Evolutionary conservation across 371 early-diverging fungal species (phyloP).

Genomic region (Cokeromyces recurvatus): DNA sequence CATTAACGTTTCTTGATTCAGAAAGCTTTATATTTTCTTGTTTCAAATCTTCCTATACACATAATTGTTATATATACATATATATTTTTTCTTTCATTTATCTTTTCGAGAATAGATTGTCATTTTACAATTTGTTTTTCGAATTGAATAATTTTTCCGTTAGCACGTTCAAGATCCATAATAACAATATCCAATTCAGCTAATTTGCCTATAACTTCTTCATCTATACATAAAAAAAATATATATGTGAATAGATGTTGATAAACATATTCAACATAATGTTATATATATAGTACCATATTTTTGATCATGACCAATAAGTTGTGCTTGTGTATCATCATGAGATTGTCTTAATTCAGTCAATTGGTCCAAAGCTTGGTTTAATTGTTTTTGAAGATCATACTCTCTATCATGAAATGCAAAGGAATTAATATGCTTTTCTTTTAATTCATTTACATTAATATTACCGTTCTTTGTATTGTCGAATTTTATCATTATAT

Average conservation of each 20-base stretch:
- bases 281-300: slow-evolving; percentile 41
- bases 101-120: neutral
- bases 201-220: slow-evolving; percentile 76
- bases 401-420: slow-evolving; percentile 57
- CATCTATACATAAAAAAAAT: slow-evolving; percentile 49
- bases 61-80: neutral
- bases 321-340: slow-evolving; percentile 72
- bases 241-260: too few relatives aligned
- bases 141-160: slow-evolving; percentile 63
- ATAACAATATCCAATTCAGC: slow-evolving; percentile 86
- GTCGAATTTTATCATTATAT: slow-evolving; percentile 70
- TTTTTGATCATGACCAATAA: slow-evolving; percentile 67
- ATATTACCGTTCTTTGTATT: slow-evolving; percentile 73
- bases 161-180: slow-evolving; percentile 81
- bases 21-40: slow-evolving; percentile 36
- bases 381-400: slow-evolving; percentile 76
- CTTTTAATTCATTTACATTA: neutral
- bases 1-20: too few relatives aligned
- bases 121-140: slow-evolving; percentile 61
- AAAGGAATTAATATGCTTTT: neutral
- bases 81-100: neutral
- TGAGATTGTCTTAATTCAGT: slow-evolving; percentile 63
- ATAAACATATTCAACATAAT: neutral
- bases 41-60: slow-evolving; percentile 37
- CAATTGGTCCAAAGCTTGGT: slow-evolving; percentile 76